Percentiles rank a stretch among this genome's conserved stretches.
phyloP scores from a whole-genome alignment of 2,329 filamentous ascomycete genomes.

The Alternaria sp. region DNA sequence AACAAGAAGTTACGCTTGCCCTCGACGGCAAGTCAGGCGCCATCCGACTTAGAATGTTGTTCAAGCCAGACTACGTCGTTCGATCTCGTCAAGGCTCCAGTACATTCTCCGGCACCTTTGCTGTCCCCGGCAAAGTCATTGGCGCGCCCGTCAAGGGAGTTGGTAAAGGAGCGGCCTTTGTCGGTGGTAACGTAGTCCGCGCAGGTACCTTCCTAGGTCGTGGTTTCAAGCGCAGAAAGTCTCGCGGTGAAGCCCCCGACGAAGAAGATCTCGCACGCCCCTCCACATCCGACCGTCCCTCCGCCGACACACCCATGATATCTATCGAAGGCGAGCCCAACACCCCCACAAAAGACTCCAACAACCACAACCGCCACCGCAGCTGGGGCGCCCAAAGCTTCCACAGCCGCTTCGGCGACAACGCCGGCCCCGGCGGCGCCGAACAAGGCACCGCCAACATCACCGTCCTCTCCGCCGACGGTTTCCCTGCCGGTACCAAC shows the following conservation, averaged over 20 bases:
- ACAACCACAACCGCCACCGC: slow-evolving; percentile 43
- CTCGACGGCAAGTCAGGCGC: slow-evolving; percentile 90
- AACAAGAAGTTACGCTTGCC: slow-evolving; percentile 73
- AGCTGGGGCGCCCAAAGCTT: slow-evolving; percentile 52
- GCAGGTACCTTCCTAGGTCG: slow-evolving; percentile 90
- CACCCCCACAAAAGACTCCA: slow-evolving; percentile 14
- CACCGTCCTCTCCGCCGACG: slow-evolving; percentile 77
- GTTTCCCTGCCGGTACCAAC: slow-evolving; percentile 77
- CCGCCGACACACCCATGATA: slow-evolving; percentile 39
- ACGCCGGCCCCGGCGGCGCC: slow-evolving; percentile 54
- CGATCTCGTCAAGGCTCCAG: slow-evolving; percentile 87
- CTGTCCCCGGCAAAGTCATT: slow-evolving; percentile 84
- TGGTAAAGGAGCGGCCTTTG: slow-evolving; percentile 73
- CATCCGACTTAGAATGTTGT: slow-evolving; percentile 82
- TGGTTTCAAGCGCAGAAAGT: slow-evolving; percentile 77
- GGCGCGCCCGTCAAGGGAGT: slow-evolving; percentile 95
- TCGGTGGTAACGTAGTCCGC: slow-evolving; percentile 82
- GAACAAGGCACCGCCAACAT: slow-evolving; percentile 80
- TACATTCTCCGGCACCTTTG: slow-evolving; percentile 91
- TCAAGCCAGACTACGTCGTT: slow-evolving; percentile 90
- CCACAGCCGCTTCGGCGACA: slow-evolving; percentile 38
- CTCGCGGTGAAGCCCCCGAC: slow-evolving; percentile 52
- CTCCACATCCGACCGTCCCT: slow-evolving; percentile 51
- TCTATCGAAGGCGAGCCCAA: slow-evolving; percentile 35
- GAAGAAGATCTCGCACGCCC: slow-evolving; percentile 50